Conservation (phyloP, 345 rosid genomes). For the Stellera chamaejasme region DNA sequence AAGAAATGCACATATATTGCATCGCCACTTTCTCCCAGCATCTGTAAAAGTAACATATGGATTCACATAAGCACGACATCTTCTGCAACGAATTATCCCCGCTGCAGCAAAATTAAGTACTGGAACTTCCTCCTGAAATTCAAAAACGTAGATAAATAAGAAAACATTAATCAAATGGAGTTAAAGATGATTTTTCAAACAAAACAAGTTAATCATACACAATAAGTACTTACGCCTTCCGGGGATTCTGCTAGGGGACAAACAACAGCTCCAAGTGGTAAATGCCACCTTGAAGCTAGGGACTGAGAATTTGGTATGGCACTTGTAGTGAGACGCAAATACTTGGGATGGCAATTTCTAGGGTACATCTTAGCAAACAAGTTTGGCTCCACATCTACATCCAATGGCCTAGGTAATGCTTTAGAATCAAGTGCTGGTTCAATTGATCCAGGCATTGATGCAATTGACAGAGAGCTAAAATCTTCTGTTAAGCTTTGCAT, state of each 20-base stretch:
- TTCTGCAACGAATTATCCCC: slow-evolving; percentile 96
- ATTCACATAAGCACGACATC: slow-evolving; percentile 96
- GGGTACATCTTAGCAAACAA: slow-evolving; percentile 53
- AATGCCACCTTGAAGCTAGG: slow-evolving; percentile 94
- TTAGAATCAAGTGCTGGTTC: slow-evolving; percentile 75
- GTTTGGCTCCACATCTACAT: slow-evolving; percentile 80
- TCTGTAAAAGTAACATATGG: slow-evolving; percentile 87
- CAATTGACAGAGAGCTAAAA: slow-evolving; percentile 70
- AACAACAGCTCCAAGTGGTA: slow-evolving; percentile 96
- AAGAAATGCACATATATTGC: slow-evolving; percentile 86
- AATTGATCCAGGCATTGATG: slow-evolving; percentile 69
- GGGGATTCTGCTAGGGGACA: slow-evolving; percentile 98
- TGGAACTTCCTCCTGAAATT: slow-evolving; percentile 86
- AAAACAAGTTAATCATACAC: slow-evolving; percentile 6
- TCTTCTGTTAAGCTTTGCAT: slow-evolving; percentile 77
- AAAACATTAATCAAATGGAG: slow-evolving; percentile 11
- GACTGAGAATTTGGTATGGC: slow-evolving; percentile 92
- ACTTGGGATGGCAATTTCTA: slow-evolving; percentile 78
- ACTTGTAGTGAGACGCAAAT: slow-evolving; percentile 74
- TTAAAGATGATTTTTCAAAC: slow-evolving; percentile 11
- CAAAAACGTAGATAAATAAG: slow-evolving; percentile 1
- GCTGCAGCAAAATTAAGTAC: slow-evolving; percentile 71
- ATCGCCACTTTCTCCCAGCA: slow-evolving; percentile 99
- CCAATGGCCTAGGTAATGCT: slow-evolving; percentile 90
- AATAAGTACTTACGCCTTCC: slow-evolving; percentile 61